Percentiles rank a stretch among this genome's conserved stretches.
phyloP scores from a whole-genome alignment of 371 early-diverging fungal species.

The Mycotypha africana region DNA sequence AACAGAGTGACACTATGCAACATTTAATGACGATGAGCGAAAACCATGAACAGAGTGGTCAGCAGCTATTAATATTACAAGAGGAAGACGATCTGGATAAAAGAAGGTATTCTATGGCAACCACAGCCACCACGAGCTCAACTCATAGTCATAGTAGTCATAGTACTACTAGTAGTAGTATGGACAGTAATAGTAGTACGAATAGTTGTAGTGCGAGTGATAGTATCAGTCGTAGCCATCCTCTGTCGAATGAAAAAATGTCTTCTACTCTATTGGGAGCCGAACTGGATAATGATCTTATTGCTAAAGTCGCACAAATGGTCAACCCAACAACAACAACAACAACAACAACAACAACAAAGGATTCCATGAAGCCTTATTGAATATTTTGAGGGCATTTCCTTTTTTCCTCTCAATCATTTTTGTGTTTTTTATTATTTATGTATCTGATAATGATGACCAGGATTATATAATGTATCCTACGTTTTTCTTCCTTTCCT shows the following conservation, averaged over 20 bases:
- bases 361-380: neutral
- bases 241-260: neutral
- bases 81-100: too few relatives aligned
- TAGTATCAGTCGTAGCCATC: too few relatives aligned
- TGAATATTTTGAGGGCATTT: too few relatives aligned
- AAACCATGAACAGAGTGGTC: too few relatives aligned
- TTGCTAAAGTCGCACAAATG: constrained; percentile 23
- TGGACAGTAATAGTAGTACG: too few relatives aligned
- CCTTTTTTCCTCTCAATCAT: too few relatives aligned
- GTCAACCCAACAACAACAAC: constrained; percentile 9
- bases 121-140: neutral
- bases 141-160: too few relatives aligned
- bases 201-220: neutral
- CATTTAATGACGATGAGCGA: too few relatives aligned
- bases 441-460: neutral
- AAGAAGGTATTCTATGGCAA: neutral
- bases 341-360: neutral
- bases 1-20: too few relatives aligned
- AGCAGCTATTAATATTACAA: too few relatives aligned
- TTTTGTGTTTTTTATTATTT: neutral
- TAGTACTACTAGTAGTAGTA: too few relatives aligned
- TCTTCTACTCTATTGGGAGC: neutral
- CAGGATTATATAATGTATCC: neutral
- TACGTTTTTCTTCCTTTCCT: too few relatives aligned
- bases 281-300: constrained; percentile 15